A percentile compares a stretch with the other conserved stretches of the same genome.
These are phyloP conservation scores for Leccinum olivaceopallidum DNA, from an alignment of 768 basidiomycete genomes.

Conservation along the genomic window DNA sequence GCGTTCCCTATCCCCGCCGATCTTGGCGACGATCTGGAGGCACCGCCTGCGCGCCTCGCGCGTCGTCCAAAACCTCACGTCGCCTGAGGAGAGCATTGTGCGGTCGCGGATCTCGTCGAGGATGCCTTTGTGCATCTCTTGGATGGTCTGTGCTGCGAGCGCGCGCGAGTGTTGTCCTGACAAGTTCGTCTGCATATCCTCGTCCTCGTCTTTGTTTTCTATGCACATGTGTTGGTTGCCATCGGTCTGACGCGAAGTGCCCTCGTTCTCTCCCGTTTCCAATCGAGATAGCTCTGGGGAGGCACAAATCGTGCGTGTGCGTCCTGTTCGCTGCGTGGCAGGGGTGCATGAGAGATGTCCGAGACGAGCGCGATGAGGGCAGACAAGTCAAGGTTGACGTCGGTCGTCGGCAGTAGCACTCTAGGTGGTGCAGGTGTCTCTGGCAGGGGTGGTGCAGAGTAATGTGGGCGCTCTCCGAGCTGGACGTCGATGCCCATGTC, in stretches of 20 bases:
- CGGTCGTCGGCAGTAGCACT: conserved; percentile 47
- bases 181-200: conserved; percentile 25
- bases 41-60: conserved; percentile 53
- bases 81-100: not conserved
- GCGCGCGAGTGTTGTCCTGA: conserved; percentile 64
- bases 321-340: conserved; percentile 58
- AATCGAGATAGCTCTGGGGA: conserved; percentile 54
- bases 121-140: conserved; percentile 68
- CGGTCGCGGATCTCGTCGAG: conserved; percentile 59
- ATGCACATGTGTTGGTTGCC: not conserved
- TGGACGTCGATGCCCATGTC: conserved; percentile 67
- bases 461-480: conserved; percentile 55
- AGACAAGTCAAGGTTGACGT: conserved; percentile 82
- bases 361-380: conserved; percentile 82
- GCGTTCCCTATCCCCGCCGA: not conserved
- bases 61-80: conserved; percentile 78
- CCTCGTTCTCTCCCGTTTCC: conserved; percentile 45
- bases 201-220: not conserved
- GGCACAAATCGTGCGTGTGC: conserved; percentile 67
- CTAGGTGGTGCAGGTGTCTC: conserved; percentile 2
- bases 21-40: not conserved
- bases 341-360: conserved; percentile 72
- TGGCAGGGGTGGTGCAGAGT: conserved; percentile 1
- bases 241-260: conserved; percentile 3
- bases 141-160: conserved; percentile 67